A percentile compares a stretch with the other conserved stretches of the same genome.
These are phyloP conservation scores for Thalassiosira allenii DNA, from an alignment of 352 stramenopile species.

Conservation along the genomic window DNA sequence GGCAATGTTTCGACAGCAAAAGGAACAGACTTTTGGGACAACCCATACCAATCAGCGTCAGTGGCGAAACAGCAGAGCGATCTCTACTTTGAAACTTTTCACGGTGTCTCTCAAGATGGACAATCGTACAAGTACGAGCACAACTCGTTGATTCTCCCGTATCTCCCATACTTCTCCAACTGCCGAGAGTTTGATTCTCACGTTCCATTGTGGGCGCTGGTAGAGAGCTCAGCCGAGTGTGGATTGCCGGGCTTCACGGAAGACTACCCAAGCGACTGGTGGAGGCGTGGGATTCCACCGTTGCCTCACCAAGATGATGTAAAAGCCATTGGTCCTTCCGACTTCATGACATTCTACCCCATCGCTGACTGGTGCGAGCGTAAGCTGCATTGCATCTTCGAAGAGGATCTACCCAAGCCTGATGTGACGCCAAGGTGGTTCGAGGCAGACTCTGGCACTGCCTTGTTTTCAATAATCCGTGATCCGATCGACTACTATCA, in stretches of 20 bases:
- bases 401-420: slow-evolving; percentile 90
- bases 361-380: slow-evolving; percentile 92
- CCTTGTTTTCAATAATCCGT: slow-evolving; percentile 92
- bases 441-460: slow-evolving; percentile 89
- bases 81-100: slow-evolving; percentile 96
- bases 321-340: slow-evolving; percentile 88
- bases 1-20: slow-evolving; percentile 81
- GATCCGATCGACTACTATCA: slow-evolving; percentile 91
- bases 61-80: slow-evolving; percentile 90
- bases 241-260: slow-evolving; percentile 82
- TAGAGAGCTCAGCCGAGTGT: slow-evolving; percentile 90
- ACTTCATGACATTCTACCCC: slow-evolving; percentile 89
- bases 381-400: slow-evolving; percentile 91
- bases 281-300: slow-evolving; percentile 81
- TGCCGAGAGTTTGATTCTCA: slow-evolving; percentile 96
- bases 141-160: slow-evolving; percentile 89
- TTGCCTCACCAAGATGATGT: slow-evolving; percentile 96
- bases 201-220: slow-evolving; percentile 91
- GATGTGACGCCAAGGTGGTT: slow-evolving; percentile 96
- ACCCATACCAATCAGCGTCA: slow-evolving; percentile 81
- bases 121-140: slow-evolving; percentile 74
- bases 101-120: slow-evolving; percentile 56
- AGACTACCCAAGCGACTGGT: slow-evolving; percentile 63
- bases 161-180: slow-evolving; percentile 96
- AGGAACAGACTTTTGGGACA: slow-evolving; percentile 83